Evolutionary conservation across 2,329 filamentous ascomycete species (phyloP).

Genomic region (Pseudomassariella vexata): DNA sequence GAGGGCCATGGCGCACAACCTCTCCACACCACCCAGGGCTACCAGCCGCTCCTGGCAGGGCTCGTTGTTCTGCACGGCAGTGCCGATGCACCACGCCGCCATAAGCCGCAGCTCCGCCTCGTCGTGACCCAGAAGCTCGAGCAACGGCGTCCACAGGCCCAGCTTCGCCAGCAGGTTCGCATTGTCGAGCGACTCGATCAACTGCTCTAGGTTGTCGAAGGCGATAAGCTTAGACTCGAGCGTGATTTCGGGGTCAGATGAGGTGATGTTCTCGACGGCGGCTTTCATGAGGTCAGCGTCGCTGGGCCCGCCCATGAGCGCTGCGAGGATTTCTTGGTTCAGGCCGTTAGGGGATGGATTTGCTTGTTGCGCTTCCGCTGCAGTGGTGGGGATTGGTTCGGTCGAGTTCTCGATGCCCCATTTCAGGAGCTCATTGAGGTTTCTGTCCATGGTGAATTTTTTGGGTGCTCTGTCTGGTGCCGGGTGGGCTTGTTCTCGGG

Average conservation of each 20-base stretch:
- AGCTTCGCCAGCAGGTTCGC: constrained; percentile 86
- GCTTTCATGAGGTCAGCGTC: constrained; percentile 90
- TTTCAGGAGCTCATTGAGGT: constrained; percentile 72
- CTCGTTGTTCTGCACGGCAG: constrained; percentile 93
- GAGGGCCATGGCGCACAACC: constrained; percentile 57
- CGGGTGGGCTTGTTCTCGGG: too few species aligned
- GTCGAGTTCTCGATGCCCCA: constrained; percentile 58
- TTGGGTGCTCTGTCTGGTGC: too few species aligned
- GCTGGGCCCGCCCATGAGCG: constrained; percentile 76
- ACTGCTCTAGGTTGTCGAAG: constrained; percentile 92
- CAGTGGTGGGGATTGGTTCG: not conserved
- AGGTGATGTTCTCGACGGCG: constrained; percentile 70
- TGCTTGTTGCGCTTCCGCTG: too few species aligned
- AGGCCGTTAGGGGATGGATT: constrained; percentile 36
- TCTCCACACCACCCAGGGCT: constrained; percentile 61
- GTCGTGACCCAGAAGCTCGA: constrained; percentile 61
- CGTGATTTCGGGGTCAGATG: constrained; percentile 52
- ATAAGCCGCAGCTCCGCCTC: constrained; percentile 71
- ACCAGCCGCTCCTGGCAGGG: constrained; percentile 70
- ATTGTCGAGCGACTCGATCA: constrained; percentile 91
- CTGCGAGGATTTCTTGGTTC: constrained; percentile 63
- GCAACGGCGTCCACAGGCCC: constrained; percentile 74
- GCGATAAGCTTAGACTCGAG: constrained; percentile 75
- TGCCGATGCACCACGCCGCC: constrained; percentile 92
- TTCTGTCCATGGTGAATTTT: constrained; percentile 37